phyloP scores from a whole-genome alignment of 306 rosid species.

The Acmispon strigosus region DNA sequence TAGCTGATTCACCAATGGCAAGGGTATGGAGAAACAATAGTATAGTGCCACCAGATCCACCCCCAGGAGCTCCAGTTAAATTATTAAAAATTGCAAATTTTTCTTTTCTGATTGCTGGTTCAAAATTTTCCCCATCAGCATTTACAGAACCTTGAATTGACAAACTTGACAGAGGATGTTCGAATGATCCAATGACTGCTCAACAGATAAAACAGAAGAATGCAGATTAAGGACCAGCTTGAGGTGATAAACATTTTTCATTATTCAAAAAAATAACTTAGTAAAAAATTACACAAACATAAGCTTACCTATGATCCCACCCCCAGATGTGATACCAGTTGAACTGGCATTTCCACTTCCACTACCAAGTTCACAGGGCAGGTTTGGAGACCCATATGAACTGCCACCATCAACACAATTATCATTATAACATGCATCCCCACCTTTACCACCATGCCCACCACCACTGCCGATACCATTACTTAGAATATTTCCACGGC shows the following conservation, averaged over 20 bases:
- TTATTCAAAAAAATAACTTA: not conserved
- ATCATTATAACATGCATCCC: conserved; percentile 50
- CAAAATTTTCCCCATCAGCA: conserved; percentile 74
- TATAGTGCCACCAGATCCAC: conserved; percentile 95
- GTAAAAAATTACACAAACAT: conserved; percentile 12
- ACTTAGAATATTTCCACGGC: conserved; percentile 51
- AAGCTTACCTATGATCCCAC: conserved; percentile 85
- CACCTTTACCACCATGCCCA: conserved; percentile 98
- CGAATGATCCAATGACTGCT: conserved; percentile 84
- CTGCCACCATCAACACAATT: conserved; percentile 64
- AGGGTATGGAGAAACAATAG: conserved; percentile 70
- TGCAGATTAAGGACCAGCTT: not conserved
- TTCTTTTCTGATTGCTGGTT: conserved; percentile 23
- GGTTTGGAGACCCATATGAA: conserved; percentile 64
- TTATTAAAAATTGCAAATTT: conserved; percentile 24
- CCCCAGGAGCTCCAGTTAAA: conserved; percentile 70
- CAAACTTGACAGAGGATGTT: conserved; percentile 85
- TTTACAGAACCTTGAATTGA: conserved; percentile 65
- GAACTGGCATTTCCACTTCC: conserved; percentile 79
- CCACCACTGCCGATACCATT: conserved; percentile 87
- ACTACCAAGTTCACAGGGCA: conserved; percentile 99
- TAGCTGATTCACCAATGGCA: conserved; percentile 59
- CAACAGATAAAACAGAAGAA: conserved; percentile 16
- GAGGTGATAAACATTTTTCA: not conserved
- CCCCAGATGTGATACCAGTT: conserved; percentile 69